A percentile compares a stretch with the other conserved stretches of the same genome.
Evolutionary conservation across 345 rosid species (phyloP).

Genomic region (Populus simonii): DNA sequence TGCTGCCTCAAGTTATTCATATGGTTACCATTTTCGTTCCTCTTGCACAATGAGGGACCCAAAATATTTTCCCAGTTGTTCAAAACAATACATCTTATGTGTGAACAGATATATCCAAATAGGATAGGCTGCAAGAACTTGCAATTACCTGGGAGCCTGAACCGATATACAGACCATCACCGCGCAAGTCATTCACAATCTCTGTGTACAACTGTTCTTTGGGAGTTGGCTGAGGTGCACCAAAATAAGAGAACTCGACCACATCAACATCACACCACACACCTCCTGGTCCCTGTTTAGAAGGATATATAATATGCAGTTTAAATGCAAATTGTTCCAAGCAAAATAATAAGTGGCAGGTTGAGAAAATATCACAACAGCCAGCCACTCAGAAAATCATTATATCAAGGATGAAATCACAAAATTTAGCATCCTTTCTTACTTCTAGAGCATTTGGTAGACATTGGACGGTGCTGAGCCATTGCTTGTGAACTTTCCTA

Average conservation of each 20-base stretch:
- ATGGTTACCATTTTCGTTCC: too few species aligned
- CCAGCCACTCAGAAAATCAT: too few species aligned
- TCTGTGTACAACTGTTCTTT: constrained; percentile 80
- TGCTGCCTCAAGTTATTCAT: too few species aligned
- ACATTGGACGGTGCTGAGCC: constrained; percentile 79
- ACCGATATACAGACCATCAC: constrained; percentile 81
- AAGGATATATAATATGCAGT: background rate
- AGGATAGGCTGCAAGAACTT: too few species aligned
- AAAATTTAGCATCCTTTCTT: constrained; percentile 2
- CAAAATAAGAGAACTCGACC: constrained; percentile 89
- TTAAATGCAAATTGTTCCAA: constrained; percentile 19
- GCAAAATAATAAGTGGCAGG: constrained; percentile 3
- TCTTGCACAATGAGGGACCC: too few species aligned
- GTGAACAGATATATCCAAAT: too few species aligned
- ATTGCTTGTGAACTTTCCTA: constrained; percentile 88
- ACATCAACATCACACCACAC: constrained; percentile 98
- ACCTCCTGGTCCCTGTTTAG: constrained; percentile 85
- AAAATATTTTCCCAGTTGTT: too few species aligned
- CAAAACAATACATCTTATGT: too few species aligned
- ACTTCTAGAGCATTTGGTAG: constrained; percentile 88
- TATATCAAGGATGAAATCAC: background rate
- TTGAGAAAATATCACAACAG: background rate
- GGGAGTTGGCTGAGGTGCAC: constrained; percentile 81
- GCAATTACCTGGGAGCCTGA: constrained; percentile 89
- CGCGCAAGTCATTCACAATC: constrained; percentile 86